Percentiles rank a stretch among this genome's conserved stretches.
phyloP scores from a whole-genome alignment of 371 early-diverging fungal genomes.

The Conidiobolus incongruus region DNA sequence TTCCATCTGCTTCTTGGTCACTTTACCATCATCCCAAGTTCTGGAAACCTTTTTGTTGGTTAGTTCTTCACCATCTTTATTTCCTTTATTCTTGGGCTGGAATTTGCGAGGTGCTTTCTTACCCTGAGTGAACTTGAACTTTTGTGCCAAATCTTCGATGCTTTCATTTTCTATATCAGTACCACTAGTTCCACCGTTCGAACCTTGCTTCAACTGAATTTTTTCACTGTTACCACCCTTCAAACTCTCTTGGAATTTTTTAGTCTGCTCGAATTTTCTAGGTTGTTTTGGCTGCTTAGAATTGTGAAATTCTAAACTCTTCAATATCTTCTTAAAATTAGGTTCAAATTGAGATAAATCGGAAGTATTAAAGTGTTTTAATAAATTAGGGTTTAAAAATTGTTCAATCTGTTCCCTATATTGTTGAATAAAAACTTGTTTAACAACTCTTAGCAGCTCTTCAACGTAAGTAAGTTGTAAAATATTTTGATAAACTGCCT shows the following conservation, averaged over 20 bases:
- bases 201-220: background rate
- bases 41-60: conserved; percentile 32
- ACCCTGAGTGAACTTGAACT: background rate
- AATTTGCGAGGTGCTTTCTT: background rate
- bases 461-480: conserved; percentile 67
- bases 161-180: background rate
- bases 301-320: conserved; percentile 20
- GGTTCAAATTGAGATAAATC: conserved; percentile 11
- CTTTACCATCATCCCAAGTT: conserved; percentile 32
- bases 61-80: conserved; percentile 26
- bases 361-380: background rate
- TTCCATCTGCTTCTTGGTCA: conserved; percentile 35
- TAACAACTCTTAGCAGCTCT: conserved; percentile 43
- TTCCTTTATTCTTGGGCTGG: conserved; percentile 20
- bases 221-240: conserved; percentile 49
- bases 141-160: background rate
- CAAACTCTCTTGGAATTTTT: conserved; percentile 46
- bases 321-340: conserved; percentile 14
- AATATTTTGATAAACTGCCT: conserved; percentile 80
- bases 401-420: background rate
- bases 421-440: conserved; percentile 5
- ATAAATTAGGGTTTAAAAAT: background rate
- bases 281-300: conserved; percentile 24
- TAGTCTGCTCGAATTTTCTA: conserved; percentile 63
- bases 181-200: background rate